Evolutionary conservation across 225 moss, liverwort and hornwort species (phyloP), one percentile per base, ranked within the genome.

Genomic region (Ulota crispa): DNA sequence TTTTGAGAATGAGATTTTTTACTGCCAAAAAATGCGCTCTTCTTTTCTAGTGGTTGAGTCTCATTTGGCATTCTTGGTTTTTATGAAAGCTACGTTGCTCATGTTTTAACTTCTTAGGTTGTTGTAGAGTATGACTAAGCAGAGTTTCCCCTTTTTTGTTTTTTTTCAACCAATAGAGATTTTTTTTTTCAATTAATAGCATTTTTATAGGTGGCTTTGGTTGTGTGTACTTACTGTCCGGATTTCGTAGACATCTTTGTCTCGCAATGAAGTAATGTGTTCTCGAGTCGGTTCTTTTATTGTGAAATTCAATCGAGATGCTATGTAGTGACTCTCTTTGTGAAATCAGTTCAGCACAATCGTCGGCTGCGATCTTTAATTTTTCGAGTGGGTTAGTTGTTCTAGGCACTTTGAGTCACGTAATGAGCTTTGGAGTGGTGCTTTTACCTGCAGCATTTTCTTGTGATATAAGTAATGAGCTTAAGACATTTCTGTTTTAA

Each of bases 381-480:
- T 28, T 34, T 45, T 36, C 39, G 42, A 5, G 15, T 78, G 28
- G 74, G 4, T 28, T 62, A 27, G 9, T 31, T 32, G 68, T 54
- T 61, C 23, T 27, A 19, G 42, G 19, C 32, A 14, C 7, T 42
- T 9, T 76, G 32, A 34, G 53, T 27, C 60, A 62, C 54, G 62
- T 65, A 50, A 62, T 54, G 53, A 32, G 61, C 20, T 26, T 66
- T 72, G 28, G 11, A 83, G 14, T 32, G 52, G 19, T 57, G 12
- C 24, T 7, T 7, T 66, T 72, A 39, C 2, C 18, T 27, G 60
- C 77, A 53, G 43, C 67, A 43, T 42, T 56, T 79, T 71, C 34
- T 64, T 39, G n/a, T 64, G 20, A 43, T 68, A 12, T 26, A 24
- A 70, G 59, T 79, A 64, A 18, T 87, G 71, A 85, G 5, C 72